Conservation (phyloP, 2,329 filamentous ascomycete species). For the Fusarium nisikadoi region DNA sequence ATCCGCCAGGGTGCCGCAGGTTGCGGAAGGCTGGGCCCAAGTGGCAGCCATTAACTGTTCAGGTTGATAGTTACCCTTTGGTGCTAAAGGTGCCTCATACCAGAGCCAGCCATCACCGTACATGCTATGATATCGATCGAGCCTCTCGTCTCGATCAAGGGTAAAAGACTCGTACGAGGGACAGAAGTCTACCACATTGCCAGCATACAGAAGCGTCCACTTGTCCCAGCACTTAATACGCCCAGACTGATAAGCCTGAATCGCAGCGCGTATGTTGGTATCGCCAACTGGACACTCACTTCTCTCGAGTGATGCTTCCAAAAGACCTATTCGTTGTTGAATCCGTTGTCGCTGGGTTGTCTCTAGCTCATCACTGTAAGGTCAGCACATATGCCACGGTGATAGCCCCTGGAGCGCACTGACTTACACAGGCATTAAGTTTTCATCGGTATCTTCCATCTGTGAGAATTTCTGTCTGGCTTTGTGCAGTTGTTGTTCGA, state of each 20-base stretch:
- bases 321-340: constrained; percentile 16
- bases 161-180: constrained; percentile 42
- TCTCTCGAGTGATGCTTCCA: constrained; percentile 18
- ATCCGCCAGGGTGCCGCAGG: not conserved
- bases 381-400: not conserved
- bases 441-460: constrained; percentile 41
- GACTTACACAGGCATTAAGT: constrained; percentile 35
- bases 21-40: constrained; percentile 34
- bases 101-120: constrained; percentile 45
- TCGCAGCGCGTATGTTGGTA: constrained; percentile 35
- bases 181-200: constrained; percentile 34
- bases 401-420: not conserved
- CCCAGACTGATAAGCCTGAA: constrained; percentile 33
- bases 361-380: constrained; percentile 38
- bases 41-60: constrained; percentile 40
- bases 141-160: constrained; percentile 34
- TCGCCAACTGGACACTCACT: constrained; percentile 14
- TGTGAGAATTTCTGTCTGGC: constrained; percentile 11
- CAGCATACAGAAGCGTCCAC: constrained; percentile 42
- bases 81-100: constrained; percentile 40
- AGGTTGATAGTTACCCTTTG: constrained; percentile 9
- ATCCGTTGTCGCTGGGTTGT: constrained; percentile 37
- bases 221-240: constrained; percentile 39
- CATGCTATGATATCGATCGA: constrained; percentile 34
- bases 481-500: constrained; percentile 30